These are phyloP conservation scores for Pseudogymnoascus sp. DNA, from an alignment of 2,329 filamentous ascomycete species.

Conservation along the genomic window DNA sequence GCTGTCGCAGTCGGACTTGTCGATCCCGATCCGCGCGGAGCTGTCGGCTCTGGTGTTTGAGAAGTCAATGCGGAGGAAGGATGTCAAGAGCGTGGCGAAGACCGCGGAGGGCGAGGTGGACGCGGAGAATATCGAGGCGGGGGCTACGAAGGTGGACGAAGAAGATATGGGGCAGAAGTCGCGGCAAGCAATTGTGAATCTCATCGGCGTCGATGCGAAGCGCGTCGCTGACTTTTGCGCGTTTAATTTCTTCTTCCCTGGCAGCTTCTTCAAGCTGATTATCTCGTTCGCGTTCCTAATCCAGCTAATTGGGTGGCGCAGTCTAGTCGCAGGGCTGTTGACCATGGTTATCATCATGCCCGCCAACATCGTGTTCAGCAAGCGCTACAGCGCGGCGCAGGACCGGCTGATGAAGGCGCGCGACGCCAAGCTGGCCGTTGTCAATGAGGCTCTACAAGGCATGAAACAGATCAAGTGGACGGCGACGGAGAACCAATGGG, in stretches of 20 bases:
- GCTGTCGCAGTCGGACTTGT: slow-evolving; percentile 53
- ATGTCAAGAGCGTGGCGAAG: slow-evolving; percentile 55
- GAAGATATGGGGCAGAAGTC: slow-evolving; percentile 45
- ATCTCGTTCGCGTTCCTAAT: slow-evolving; percentile 59
- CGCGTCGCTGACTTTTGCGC: slow-evolving; percentile 60
- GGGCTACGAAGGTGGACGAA: slow-evolving; percentile 27
- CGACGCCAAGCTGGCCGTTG: slow-evolving; percentile 64
- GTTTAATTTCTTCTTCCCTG: slow-evolving; percentile 57
- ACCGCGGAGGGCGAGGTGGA: slow-evolving; percentile 32
- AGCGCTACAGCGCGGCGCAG: slow-evolving; percentile 54
- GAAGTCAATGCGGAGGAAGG: slow-evolving; percentile 69
- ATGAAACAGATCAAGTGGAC: slow-evolving; percentile 83
- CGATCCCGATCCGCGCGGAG: slow-evolving; percentile 59
- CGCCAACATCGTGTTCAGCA: slow-evolving; percentile 58
- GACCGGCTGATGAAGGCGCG: slow-evolving; percentile 65
- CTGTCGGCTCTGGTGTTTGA: slow-evolving; percentile 65
- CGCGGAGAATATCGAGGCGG: slow-evolving; percentile 20
- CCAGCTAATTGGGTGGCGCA: slow-evolving; percentile 63
- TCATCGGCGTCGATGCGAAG: slow-evolving; percentile 67
- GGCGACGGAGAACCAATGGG: slow-evolving; percentile 66
- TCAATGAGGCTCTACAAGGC: slow-evolving; percentile 68
- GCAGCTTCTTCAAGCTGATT: slow-evolving; percentile 52
- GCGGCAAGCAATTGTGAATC: slow-evolving; percentile 64
- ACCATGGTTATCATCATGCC: slow-evolving; percentile 58
- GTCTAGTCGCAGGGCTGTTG: slow-evolving; percentile 55